Conservation (phyloP, 2,329 filamentous ascomycete genomes). For the Fusarium hostae region DNA sequence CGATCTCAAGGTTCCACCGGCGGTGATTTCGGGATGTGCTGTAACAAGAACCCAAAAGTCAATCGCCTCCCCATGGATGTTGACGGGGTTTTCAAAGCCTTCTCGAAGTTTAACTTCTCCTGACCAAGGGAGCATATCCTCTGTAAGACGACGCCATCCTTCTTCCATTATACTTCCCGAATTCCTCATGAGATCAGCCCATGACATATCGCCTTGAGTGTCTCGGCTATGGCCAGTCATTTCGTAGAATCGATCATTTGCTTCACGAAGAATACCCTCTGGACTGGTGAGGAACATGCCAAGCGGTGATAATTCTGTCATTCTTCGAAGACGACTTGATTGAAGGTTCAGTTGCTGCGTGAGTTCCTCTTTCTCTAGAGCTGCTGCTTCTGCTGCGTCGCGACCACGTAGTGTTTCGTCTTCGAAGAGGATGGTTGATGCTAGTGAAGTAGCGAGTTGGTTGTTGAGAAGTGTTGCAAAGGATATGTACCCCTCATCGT, state of each 20-base stretch:
- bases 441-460: slow-evolving; percentile 69
- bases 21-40: slow-evolving; percentile 48
- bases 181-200: slow-evolving; percentile 54
- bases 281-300: slow-evolving; percentile 54
- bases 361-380: slow-evolving; percentile 49
- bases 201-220: slow-evolving; percentile 53
- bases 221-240: slow-evolving; percentile 57
- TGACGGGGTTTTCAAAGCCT: neutral
- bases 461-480: slow-evolving; percentile 61
- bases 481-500: slow-evolving; percentile 73
- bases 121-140: slow-evolving; percentile 50
- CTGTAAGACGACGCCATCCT: slow-evolving; percentile 53
- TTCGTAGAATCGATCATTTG: slow-evolving; percentile 59
- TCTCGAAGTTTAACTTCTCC: slow-evolving; percentile 57
- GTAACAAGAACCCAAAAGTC: slow-evolving; percentile 58
- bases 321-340: slow-evolving; percentile 50
- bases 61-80: slow-evolving; percentile 49
- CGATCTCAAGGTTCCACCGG: slow-evolving; percentile 49
- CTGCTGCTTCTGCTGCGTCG: slow-evolving; percentile 50
- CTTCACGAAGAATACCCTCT: slow-evolving; percentile 55
- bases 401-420: slow-evolving; percentile 67
- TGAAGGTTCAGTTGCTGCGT: slow-evolving; percentile 51
- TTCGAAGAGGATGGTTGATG: slow-evolving; percentile 72
- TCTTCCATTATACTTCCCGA: slow-evolving; percentile 48
- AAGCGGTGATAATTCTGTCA: slow-evolving; percentile 52